Percentiles rank a stretch among this genome's conserved stretches.
These are phyloP conservation scores for Quercus bicolor DNA, from an alignment of 306 rosid species.

Conservation along the genomic window DNA sequence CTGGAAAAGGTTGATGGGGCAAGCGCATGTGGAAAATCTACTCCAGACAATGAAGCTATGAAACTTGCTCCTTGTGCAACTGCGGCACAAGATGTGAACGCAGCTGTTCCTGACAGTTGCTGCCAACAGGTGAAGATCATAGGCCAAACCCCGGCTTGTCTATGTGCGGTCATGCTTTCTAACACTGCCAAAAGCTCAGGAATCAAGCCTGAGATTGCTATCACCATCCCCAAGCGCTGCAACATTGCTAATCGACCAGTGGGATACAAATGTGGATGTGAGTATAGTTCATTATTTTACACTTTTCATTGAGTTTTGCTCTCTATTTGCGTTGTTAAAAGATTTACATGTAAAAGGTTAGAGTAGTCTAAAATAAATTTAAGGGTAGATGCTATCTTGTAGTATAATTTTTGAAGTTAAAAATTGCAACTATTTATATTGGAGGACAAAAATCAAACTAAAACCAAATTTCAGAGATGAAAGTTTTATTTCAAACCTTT, in stretches of 20 bases:
- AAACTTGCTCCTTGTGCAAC: slow-evolving; percentile 56
- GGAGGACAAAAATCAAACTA: too few relatives aligned
- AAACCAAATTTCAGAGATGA: too few relatives aligned
- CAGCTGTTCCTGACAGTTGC: slow-evolving; percentile 44
- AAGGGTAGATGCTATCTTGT: too few relatives aligned
- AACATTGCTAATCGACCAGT: slow-evolving; percentile 54
- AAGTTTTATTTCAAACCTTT: too few relatives aligned
- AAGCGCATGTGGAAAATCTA: slow-evolving; percentile 53
- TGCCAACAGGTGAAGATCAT: slow-evolving; percentile 41
- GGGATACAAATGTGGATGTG: slow-evolving; percentile 69
- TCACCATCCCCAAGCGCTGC: slow-evolving; percentile 71
- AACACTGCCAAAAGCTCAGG: slow-evolving; percentile 44
- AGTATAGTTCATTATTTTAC: not conserved
- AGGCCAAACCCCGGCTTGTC: slow-evolving; percentile 50
- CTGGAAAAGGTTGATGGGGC: slow-evolving; percentile 34
- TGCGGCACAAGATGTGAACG: slow-evolving; percentile 51
- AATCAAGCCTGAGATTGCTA: slow-evolving; percentile 35
- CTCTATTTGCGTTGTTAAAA: too few relatives aligned
- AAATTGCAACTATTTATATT: too few relatives aligned
- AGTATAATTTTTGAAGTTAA: too few relatives aligned
- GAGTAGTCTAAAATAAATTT: too few relatives aligned
- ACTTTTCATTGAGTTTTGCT: too few relatives aligned
- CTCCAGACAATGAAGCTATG: slow-evolving; percentile 55
- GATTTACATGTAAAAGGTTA: too few relatives aligned
- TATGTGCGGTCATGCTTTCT: slow-evolving; percentile 59